Percentiles rank a stretch among this genome's conserved stretches.
Conservation (phyloP, 352 stramenopile genomes). For the Globisporangium camurandrum region DNA sequence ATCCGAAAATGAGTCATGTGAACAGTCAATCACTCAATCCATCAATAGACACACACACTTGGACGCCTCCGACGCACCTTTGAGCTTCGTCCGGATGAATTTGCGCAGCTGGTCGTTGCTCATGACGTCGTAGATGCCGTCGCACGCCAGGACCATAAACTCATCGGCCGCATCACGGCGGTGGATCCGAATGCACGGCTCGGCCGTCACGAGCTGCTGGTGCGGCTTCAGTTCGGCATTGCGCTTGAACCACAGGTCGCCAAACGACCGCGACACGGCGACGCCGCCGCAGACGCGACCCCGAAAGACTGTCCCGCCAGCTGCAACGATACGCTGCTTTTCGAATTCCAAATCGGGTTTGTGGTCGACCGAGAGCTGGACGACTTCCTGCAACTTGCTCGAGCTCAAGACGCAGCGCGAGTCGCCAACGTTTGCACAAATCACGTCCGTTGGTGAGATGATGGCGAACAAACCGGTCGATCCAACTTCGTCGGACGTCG, state of each 20-base stretch:
- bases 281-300: conserved; percentile 79
- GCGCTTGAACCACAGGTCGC: conserved; percentile 86
- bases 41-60: not conserved
- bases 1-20: not conserved
- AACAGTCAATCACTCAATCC: too few relatives aligned
- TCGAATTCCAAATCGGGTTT: conserved; percentile 83
- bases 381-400: conserved; percentile 49
- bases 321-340: conserved; percentile 78
- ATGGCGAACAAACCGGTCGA: conserved; percentile 78
- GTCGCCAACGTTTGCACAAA: conserved; percentile 81
- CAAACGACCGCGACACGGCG: conserved; percentile 80
- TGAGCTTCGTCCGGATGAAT: conserved; percentile 81
- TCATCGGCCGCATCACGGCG: conserved; percentile 76
- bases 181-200: conserved; percentile 77
- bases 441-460: conserved; percentile 73
- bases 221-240: conserved; percentile 69
- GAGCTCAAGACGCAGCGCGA: conserved; percentile 83
- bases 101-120: conserved; percentile 90
- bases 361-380: conserved; percentile 82
- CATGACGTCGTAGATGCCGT: conserved; percentile 95
- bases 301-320: conserved; percentile 77
- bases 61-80: conserved; percentile 14
- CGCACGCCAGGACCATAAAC: conserved; percentile 89
- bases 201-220: conserved; percentile 80
- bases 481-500: conserved; percentile 69